These are phyloP conservation scores for Aspergillus ruber DNA, from an alignment of 2,329 filamentous ascomycete genomes.

Conservation along the genomic window DNA sequence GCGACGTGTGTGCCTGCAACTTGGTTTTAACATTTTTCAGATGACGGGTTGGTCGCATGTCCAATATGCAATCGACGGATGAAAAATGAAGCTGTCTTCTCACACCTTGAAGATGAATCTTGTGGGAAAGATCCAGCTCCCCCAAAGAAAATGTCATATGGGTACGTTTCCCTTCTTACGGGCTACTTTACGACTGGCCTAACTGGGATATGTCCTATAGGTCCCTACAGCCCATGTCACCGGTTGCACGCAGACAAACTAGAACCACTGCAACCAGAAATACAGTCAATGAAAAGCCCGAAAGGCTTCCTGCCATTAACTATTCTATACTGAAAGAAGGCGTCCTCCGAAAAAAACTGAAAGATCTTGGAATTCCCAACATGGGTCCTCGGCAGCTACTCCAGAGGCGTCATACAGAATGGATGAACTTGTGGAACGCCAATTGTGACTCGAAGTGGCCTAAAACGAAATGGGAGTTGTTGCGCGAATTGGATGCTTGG, in stretches of 20 bases:
- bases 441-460: constrained; percentile 82
- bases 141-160: constrained; percentile 16
- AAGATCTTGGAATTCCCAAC: constrained; percentile 69
- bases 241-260: constrained; percentile 8
- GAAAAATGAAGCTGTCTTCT: constrained; percentile 70
- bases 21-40: constrained; percentile 29
- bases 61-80: constrained; percentile 75
- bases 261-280: constrained; percentile 8
- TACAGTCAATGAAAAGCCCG: constrained; percentile 37
- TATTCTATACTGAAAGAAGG: constrained; percentile 81
- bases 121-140: constrained; percentile 39
- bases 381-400: constrained; percentile 63
- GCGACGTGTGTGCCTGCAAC: not conserved
- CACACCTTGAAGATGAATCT: constrained; percentile 72
- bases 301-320: constrained; percentile 71
- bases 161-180: constrained; percentile 15
- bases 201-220: constrained; percentile 12
- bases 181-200: constrained; percentile 13
- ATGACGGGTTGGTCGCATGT: constrained; percentile 74
- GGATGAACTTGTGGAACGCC: constrained; percentile 93
- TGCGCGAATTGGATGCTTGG: constrained; percentile 78
- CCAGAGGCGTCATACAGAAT: constrained; percentile 79
- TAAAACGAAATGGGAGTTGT: constrained; percentile 62
- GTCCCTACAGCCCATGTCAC: constrained; percentile 14
- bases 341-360: constrained; percentile 71